phyloP scores from a whole-genome alignment of 176 grass and related monocot species.

The Puya raimondii region DNA sequence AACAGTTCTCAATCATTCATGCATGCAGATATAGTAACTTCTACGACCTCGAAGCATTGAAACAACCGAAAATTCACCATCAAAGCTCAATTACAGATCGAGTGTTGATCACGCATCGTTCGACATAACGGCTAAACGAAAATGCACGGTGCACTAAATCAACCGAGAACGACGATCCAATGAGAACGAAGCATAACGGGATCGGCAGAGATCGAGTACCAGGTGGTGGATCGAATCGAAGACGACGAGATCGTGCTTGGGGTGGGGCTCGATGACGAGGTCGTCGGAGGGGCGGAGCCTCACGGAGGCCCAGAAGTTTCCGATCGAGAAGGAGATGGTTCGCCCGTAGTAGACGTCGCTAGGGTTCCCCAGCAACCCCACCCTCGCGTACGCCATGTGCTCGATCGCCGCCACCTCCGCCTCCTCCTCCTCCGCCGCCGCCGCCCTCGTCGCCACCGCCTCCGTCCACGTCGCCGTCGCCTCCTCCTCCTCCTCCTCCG shows the following conservation, averaged over 20 bases:
- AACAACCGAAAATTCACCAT: neutral
- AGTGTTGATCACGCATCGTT: neutral
- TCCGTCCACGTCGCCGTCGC: neutral
- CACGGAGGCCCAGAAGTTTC: conserved; percentile 63
- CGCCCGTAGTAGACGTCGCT: conserved; percentile 71
- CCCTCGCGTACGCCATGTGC: conserved; percentile 40
- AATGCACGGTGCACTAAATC: neutral
- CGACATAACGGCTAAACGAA: neutral
- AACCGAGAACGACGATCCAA: neutral
- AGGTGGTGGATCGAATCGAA: conserved; percentile 52
- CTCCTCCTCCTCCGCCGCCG: neutral
- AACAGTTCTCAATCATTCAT: neutral
- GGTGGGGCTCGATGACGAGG: conserved; percentile 61
- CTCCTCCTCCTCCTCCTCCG: neutral
- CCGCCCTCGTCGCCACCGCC: neutral
- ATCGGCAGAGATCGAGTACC: conserved; percentile 1
- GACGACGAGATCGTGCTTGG: conserved; percentile 55
- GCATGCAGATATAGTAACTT: neutral
- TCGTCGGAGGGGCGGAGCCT: conserved; percentile 39
- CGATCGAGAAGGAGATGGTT: conserved; percentile 53
- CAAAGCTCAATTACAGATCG: neutral
- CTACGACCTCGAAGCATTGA: neutral
- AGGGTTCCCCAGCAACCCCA: conserved; percentile 76
- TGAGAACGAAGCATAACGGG: neutral
- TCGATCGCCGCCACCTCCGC: conserved; percentile 11